Conservation (phyloP, 495 filamentous ascomycete genomes). For the Articulospora tetracladia region DNA sequence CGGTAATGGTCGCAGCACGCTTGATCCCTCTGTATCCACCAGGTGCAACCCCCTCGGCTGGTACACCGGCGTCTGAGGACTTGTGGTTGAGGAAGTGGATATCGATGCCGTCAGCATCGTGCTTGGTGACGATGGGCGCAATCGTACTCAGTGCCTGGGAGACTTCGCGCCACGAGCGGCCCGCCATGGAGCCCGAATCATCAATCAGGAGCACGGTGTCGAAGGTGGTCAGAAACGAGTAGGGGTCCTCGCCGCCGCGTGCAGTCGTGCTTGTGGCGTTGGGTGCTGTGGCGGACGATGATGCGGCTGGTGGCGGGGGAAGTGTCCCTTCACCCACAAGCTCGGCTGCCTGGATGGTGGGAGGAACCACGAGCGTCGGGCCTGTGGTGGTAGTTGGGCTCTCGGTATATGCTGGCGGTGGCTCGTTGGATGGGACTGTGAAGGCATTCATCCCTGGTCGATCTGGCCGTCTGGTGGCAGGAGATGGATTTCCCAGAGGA, state of each 20-base stretch:
- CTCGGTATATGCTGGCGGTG: slow-evolving; percentile 44
- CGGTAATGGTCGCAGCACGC: slow-evolving; percentile 44
- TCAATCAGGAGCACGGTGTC: slow-evolving; percentile 95
- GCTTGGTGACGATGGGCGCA: slow-evolving; percentile 76
- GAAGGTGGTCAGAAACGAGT: slow-evolving; percentile 80
- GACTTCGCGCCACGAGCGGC: slow-evolving; percentile 72
- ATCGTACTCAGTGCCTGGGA: slow-evolving; percentile 68
- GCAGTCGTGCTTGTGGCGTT: background rate
- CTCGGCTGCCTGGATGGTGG: background rate
- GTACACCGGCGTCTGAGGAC: slow-evolving; percentile 18
- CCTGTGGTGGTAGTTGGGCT: slow-evolving; percentile 25
- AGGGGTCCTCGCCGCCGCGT: slow-evolving; percentile 53
- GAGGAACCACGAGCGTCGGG: slow-evolving; percentile 10
- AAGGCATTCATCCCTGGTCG: slow-evolving; percentile 34
- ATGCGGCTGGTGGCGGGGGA: slow-evolving; percentile 2
- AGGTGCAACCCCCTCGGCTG: slow-evolving; percentile 28
- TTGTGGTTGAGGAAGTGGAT: slow-evolving; percentile 83
- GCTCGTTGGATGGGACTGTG: slow-evolving; percentile 34
- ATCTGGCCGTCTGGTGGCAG: slow-evolving; percentile 28
- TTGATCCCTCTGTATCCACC: slow-evolving; percentile 56
- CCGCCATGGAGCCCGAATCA: slow-evolving; percentile 87
- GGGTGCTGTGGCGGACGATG: background rate
- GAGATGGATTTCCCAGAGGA: slow-evolving; percentile 19
- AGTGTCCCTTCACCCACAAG: slow-evolving; percentile 6
- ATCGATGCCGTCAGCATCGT: slow-evolving; percentile 90